These are phyloP conservation scores for Deuterostichococcus epilithicus DNA, from an alignment of 139 green algal genomes.

Conservation along the genomic window DNA sequence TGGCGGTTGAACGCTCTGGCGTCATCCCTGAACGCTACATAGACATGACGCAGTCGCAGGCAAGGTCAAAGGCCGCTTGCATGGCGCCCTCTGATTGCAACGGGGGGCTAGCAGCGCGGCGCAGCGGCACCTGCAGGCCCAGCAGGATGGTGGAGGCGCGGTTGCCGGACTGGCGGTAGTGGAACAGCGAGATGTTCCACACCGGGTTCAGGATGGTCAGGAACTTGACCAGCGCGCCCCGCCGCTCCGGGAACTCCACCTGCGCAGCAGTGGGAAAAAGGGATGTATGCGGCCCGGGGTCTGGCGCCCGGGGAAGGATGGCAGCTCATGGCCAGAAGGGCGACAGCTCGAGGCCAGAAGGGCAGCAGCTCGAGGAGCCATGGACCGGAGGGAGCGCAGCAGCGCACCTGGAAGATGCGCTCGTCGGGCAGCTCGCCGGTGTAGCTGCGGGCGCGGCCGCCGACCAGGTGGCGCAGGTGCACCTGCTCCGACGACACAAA, in stretches of 20 bases:
- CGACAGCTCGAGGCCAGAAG: not conserved
- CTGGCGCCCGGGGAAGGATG: too few relatives aligned
- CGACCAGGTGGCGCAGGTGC: slow-evolving; percentile 90
- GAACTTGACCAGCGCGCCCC: slow-evolving; percentile 83
- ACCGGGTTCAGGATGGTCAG: slow-evolving; percentile 64
- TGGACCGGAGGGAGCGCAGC: too few relatives aligned
- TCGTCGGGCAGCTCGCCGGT: slow-evolving; percentile 68
- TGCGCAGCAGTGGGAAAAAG: slow-evolving; percentile 8
- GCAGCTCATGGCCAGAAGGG: not conserved
- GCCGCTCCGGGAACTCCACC: slow-evolving; percentile 87
- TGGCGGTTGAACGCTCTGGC: too few relatives aligned
- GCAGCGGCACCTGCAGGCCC: slow-evolving; percentile 63
- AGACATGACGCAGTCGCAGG: too few relatives aligned
- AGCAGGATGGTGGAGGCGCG: slow-evolving; percentile 71
- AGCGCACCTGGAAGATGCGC: slow-evolving; percentile 62
- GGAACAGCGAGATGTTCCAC: slow-evolving; percentile 96
- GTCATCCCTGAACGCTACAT: too few relatives aligned
- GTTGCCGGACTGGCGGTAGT: slow-evolving; percentile 89
- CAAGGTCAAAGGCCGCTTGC: slow-evolving; percentile 8
- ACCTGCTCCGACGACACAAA: slow-evolving; percentile 45
- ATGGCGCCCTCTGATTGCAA: not conserved
- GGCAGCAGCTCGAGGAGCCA: too few relatives aligned
- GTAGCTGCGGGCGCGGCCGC: slow-evolving; percentile 67
- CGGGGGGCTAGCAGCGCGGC: not conserved
- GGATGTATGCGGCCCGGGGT: too few relatives aligned